These are phyloP conservation scores for Asterionellopsis glacialis DNA, from an alignment of 108 stramenopile genomes.

Conservation along the genomic window DNA sequence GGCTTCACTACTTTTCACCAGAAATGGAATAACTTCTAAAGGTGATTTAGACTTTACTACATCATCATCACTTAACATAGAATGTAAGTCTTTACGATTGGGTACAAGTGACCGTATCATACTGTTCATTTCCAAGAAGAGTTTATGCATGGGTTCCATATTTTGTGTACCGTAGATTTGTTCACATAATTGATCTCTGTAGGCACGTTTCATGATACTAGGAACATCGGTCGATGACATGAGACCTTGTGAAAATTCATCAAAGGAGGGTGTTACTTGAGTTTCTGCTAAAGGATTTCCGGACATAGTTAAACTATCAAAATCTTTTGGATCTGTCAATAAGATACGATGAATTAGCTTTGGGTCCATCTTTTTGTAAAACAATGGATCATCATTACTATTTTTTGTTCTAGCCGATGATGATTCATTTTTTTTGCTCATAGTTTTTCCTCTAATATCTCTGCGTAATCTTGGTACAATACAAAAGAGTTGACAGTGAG, in stretches of 20 bases:
- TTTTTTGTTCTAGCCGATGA: no score
- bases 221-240: slow-evolving; percentile 3
- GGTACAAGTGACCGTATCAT: slow-evolving; percentile 44
- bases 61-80: slow-evolving; percentile 29
- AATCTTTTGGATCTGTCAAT: neutral
- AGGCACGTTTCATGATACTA: slow-evolving; percentile 37
- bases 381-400: no score
- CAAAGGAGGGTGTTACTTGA: neutral
- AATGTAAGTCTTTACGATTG: slow-evolving; percentile 57
- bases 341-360: neutral
- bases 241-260: neutral
- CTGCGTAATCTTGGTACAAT: no score
- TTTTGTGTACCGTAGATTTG: slow-evolving; percentile 4
- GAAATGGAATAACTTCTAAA: slow-evolving; percentile 10
- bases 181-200: slow-evolving; percentile 22
- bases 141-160: slow-evolving; percentile 16
- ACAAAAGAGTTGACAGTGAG: no score
- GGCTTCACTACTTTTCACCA: slow-evolving; percentile 30
- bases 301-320: neutral
- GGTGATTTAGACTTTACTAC: neutral
- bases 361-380: neutral
- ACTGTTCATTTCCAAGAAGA: slow-evolving; percentile 37
- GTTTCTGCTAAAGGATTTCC: neutral
- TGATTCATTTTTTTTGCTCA: no score
- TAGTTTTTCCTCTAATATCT: no score